These are phyloP conservation scores for Colletotrichum tropicale DNA, from an alignment of 2,329 filamentous ascomycete genomes.

Conservation along the genomic window DNA sequence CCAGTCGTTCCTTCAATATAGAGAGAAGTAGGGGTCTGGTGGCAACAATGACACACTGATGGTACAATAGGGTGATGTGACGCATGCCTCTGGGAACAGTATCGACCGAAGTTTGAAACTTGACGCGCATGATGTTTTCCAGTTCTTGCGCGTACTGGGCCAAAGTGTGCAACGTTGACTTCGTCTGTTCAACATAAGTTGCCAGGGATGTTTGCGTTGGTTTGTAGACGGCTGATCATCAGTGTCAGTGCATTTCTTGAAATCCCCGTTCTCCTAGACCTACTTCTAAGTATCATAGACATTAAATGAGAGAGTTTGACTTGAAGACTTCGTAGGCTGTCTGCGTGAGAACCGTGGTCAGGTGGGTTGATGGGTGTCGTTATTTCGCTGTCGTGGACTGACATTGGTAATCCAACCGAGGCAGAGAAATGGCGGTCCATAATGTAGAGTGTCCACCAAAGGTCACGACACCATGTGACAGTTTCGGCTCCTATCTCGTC, in stretches of 20 bases:
- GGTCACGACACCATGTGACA: slow-evolving; percentile 35
- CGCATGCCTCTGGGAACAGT: neutral
- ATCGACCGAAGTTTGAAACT: neutral
- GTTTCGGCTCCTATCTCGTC: slow-evolving; percentile 35
- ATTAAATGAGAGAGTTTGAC: neutral
- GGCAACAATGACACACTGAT: neutral
- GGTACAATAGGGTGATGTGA: neutral
- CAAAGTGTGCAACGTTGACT: neutral
- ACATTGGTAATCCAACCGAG: neutral
- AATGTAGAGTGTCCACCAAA: slow-evolving; percentile 47
- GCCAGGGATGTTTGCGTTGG: neutral
- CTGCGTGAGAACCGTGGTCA: neutral
- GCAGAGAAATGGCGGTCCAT: slow-evolving; percentile 44
- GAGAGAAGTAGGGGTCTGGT: neutral
- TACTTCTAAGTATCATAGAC: neutral
- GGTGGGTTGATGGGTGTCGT: neutral
- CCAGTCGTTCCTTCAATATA: neutral
- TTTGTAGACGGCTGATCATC: neutral
- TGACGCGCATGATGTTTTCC: neutral
- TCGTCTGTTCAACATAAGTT: neutral
- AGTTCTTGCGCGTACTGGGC: neutral
- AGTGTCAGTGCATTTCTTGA: neutral
- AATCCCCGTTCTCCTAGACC: rapidly evolving
- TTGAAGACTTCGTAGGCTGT: neutral
- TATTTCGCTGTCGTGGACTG: neutral